A percentile compares a stretch with the other conserved stretches of the same genome.
Evolutionary conservation across 345 rosid genomes (phyloP).

Genomic region (Melaleuca alternifolia): DNA sequence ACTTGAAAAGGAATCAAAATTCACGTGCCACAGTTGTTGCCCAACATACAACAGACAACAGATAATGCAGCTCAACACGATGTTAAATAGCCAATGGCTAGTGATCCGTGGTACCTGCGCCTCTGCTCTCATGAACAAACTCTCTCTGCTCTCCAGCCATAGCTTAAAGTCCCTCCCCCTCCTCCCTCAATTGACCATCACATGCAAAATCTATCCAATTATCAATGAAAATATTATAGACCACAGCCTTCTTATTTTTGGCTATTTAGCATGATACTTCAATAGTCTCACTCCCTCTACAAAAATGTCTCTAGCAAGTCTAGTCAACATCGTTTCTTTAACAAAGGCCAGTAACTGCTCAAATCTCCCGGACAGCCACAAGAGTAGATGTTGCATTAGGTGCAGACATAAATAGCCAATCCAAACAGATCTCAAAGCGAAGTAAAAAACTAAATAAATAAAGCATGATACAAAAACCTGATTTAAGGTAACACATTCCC

Average conservation of each 20-base stretch:
- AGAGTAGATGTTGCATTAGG: background rate
- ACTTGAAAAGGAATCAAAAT: background rate
- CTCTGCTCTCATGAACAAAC: background rate
- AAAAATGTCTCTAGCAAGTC: background rate
- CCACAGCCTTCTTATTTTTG: background rate
- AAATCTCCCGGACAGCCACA: background rate
- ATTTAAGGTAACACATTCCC: background rate
- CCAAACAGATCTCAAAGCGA: background rate
- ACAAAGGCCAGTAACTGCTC: background rate
- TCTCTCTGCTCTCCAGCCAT: background rate
- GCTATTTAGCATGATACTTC: background rate
- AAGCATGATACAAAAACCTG: background rate
- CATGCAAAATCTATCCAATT: background rate
- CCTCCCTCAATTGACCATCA: background rate
- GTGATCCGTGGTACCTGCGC: background rate
- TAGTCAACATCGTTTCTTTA: background rate
- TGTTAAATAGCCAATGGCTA: background rate
- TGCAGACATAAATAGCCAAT: background rate
- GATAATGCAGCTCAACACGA: background rate
- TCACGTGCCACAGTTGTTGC: background rate
- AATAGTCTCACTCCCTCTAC: background rate
- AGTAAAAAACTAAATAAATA: background rate
- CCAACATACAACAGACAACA: background rate
- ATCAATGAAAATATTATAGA: background rate
- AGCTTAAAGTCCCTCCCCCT: background rate